These are phyloP conservation scores for Diaporthe helianthi DNA, from an alignment of 2,329 filamentous ascomycete species.

Conservation along the genomic window DNA sequence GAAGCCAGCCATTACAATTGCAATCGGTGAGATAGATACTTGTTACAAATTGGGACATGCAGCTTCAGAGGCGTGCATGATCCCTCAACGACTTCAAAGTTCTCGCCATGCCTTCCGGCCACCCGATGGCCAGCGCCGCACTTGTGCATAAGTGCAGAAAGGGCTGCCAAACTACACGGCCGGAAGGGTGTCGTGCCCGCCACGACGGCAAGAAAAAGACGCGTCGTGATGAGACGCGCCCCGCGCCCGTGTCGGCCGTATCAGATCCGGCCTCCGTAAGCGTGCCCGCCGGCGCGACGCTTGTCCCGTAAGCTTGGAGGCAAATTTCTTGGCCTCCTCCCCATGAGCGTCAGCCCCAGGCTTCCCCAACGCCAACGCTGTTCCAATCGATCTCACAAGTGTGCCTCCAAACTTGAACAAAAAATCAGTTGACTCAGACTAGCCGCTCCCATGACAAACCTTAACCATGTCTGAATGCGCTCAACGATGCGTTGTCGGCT, in stretches of 20 bases:
- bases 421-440: slow-evolving; percentile 7
- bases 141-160: slow-evolving; percentile 20
- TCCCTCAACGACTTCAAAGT: background rate
- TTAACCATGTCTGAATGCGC: background rate
- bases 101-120: background rate
- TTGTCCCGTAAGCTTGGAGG: slow-evolving; percentile 10
- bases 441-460: background rate
- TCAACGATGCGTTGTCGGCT: background rate
- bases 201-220: slow-evolving; percentile 8
- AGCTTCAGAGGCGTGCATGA: slow-evolving; percentile 14
- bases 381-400: slow-evolving; percentile 25
- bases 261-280: slow-evolving; percentile 19
- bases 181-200: slow-evolving; percentile 1
- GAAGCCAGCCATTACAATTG: slow-evolving; percentile 23
- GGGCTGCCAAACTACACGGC: slow-evolving; percentile 12
- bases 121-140: slow-evolving; percentile 10
- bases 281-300: slow-evolving; percentile 22
- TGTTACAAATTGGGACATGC: slow-evolving; percentile 4
- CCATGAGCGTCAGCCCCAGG: background rate
- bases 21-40: slow-evolving; percentile 1
- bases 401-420: background rate
- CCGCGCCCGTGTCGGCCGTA: slow-evolving; percentile 12
- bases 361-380: slow-evolving; percentile 29
- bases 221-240: slow-evolving; percentile 23
- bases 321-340: slow-evolving; percentile 17